A percentile compares a stretch with the other conserved stretches of the same genome.
These are phyloP conservation scores for Truncatella angustata DNA, from an alignment of 2,329 filamentous ascomycete genomes.

Conservation along the genomic window DNA sequence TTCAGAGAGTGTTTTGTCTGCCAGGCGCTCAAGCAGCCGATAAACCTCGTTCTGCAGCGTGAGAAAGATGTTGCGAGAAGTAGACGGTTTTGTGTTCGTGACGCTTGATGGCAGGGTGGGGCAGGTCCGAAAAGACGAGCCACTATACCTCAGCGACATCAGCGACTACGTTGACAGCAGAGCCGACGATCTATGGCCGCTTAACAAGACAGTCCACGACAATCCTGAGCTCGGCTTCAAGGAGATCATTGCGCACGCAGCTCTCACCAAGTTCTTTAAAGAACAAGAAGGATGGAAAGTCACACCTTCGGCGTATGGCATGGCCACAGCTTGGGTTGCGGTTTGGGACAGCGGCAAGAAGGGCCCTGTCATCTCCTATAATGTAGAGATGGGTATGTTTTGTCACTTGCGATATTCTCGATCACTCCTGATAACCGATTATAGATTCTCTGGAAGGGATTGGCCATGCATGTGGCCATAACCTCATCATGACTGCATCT, in stretches of 20 bases:
- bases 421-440: background rate
- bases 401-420: background rate
- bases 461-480: slow-evolving; percentile 55
- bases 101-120: slow-evolving; percentile 16
- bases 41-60: background rate
- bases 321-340: slow-evolving; percentile 52
- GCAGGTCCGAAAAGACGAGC: slow-evolving; percentile 7
- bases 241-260: slow-evolving; percentile 47
- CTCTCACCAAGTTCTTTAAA: slow-evolving; percentile 46
- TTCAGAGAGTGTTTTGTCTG: background rate
- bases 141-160: slow-evolving; percentile 32
- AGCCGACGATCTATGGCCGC: slow-evolving; percentile 36
- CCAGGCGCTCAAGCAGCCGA: background rate
- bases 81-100: slow-evolving; percentile 26
- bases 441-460: slow-evolving; percentile 47
- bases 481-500: slow-evolving; percentile 49
- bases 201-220: slow-evolving; percentile 51
- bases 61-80: slow-evolving; percentile 18
- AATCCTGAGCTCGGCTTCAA: slow-evolving; percentile 48
- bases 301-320: slow-evolving; percentile 47
- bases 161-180: slow-evolving; percentile 37
- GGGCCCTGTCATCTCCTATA: slow-evolving; percentile 46
- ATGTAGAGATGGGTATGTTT: slow-evolving; percentile 43
- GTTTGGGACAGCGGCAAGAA: slow-evolving; percentile 43
- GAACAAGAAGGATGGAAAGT: slow-evolving; percentile 46